A percentile compares a stretch with the other conserved stretches of the same genome.
These are phyloP conservation scores for Nemania bipapillata DNA, from an alignment of 2,329 filamentous ascomycete species.

Conservation along the genomic window DNA sequence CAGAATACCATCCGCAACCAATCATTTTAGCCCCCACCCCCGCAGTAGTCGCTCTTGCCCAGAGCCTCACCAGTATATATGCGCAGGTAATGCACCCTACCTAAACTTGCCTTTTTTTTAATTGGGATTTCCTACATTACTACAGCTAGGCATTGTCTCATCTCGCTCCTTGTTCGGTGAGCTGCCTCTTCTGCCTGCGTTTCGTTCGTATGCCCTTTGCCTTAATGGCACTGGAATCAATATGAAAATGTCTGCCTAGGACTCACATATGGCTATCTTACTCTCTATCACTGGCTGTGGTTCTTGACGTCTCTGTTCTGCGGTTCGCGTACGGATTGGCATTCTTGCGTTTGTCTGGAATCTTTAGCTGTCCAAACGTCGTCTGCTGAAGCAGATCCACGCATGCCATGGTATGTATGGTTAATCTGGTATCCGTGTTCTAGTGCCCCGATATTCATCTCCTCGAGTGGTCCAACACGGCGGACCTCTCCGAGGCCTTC, in stretches of 20 bases:
- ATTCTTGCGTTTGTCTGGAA: background rate
- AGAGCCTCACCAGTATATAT: too few species aligned
- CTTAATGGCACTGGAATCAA: background rate
- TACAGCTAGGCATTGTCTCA: too few species aligned
- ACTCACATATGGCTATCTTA: background rate
- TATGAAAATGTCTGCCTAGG: background rate
- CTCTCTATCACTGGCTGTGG: too few species aligned
- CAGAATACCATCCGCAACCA: too few species aligned
- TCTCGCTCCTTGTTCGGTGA: background rate
- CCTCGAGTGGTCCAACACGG: too few species aligned
- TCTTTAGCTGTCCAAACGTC: background rate
- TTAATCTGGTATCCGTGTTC: background rate
- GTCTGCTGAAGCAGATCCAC: background rate
- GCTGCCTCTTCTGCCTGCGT: background rate
- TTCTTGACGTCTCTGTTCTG: too few species aligned
- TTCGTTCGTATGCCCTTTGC: background rate
- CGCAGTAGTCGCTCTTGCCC: too few species aligned
- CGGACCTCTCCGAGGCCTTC: too few species aligned
- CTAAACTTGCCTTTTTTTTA: too few species aligned
- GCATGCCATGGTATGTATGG: background rate
- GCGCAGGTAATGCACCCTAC: too few species aligned
- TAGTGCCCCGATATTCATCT: background rate
- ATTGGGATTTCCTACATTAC: too few species aligned
- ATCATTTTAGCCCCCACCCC: too few species aligned
- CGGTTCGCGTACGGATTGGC: background rate